These are phyloP conservation scores for Cladorrhinum sp. DNA, from an alignment of 2,329 filamentous ascomycete genomes.

Conservation along the genomic window DNA sequence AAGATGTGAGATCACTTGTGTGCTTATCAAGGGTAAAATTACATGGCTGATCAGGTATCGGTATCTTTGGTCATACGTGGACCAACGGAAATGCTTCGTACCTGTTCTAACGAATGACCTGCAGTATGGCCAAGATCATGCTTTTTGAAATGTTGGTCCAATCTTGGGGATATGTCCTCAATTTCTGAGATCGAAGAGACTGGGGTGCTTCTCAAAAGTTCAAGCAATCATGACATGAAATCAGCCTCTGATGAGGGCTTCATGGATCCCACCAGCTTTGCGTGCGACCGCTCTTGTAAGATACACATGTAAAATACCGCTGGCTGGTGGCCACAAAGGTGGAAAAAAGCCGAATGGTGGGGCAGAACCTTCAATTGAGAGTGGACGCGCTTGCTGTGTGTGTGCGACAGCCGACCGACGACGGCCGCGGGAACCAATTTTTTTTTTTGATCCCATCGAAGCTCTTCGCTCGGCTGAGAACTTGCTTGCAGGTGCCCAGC, in stretches of 20 bases:
- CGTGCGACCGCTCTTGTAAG: no score
- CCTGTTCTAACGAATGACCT: not conserved
- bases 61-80: not conserved
- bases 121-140: not conserved
- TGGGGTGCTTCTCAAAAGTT: not conserved
- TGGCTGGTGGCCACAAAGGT: not conserved
- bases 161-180: no score
- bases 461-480: not conserved
- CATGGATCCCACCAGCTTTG: no score
- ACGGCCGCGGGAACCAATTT: not conserved
- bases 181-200: no score
- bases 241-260: no score
- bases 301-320: not conserved
- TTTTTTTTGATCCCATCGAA: not conserved
- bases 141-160: not conserved
- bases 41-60: not conserved
- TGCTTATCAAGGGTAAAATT: not conserved
- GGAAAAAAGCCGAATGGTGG: not conserved
- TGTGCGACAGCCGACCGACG: not conserved
- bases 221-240: not conserved
- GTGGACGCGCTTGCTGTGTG: not conserved
- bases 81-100: not conserved
- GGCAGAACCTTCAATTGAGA: not conserved
- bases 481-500: not conserved
- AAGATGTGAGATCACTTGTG: conserved; percentile 7